These are phyloP conservation scores for Bacterosira constricta DNA, from an alignment of 108 stramenopile genomes.

Conservation along the genomic window DNA sequence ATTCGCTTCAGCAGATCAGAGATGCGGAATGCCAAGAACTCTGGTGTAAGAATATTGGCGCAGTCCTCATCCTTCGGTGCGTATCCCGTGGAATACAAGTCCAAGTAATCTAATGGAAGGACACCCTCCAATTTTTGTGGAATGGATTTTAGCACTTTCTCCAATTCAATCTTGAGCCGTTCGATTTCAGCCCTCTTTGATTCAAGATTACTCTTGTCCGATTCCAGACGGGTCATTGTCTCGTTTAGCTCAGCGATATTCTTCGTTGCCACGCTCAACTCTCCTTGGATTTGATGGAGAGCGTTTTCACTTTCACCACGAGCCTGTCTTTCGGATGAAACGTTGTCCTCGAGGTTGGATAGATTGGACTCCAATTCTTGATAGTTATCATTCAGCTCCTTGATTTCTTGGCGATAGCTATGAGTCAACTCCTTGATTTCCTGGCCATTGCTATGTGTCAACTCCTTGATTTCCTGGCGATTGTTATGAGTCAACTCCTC, in stretches of 20 bases:
- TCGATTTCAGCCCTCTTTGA: neutral
- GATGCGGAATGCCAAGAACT: constrained; percentile 7
- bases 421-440: neutral
- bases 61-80: neutral
- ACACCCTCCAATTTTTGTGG: constrained; percentile 9
- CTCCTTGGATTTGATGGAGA: neutral
- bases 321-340: neutral
- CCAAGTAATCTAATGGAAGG: neutral
- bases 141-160: neutral
- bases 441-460: neutral
- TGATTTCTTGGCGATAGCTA: neutral
- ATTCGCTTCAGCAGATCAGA: constrained; percentile 8
- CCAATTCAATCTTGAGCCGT: neutral
- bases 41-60: constrained; percentile 3
- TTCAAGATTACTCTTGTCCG: neutral
- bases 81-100: neutral
- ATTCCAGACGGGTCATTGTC: neutral
- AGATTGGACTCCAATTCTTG: neutral
- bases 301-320: neutral
- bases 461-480: neutral
- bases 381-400: neutral
- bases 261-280: neutral
- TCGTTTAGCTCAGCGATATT: neutral
- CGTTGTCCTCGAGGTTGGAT: neutral
- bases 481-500: neutral